Evolutionary conservation across 495 filamentous ascomycete species (phyloP), one percentile per base, ranked within the genome.

Genomic region (Filosporella fistucella): DNA sequence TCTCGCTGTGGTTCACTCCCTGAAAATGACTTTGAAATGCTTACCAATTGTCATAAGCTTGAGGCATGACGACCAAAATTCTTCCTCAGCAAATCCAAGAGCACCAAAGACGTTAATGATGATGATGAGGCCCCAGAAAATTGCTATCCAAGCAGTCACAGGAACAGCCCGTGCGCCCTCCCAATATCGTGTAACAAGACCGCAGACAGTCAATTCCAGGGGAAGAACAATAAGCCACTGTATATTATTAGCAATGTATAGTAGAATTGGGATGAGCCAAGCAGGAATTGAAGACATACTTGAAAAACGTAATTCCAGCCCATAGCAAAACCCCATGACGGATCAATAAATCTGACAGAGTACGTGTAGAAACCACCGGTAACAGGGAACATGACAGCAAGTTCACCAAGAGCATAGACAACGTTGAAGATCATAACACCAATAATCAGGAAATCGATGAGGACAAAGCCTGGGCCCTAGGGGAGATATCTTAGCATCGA

Each of bases 281-380:
- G 13, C 5, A 35, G 32, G 13, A 35, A 14, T 16, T 6, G 32
- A 35, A 35, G 9, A 21, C 35, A 21, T 3, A 38, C 35, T 21
- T 38, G 35, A 21, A 38, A 38, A 4, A 38, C 78, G 58, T 88
- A 89, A 60, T 86, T 81, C 81, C 83, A 88, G 44, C 89, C 89
- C 73, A 95, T 90, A 51, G 89, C 85, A 61, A 95, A 94, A 39
- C 89, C 89, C 74, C 89, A 50, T 9, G 37, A 89, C 10, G 91
- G 91, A 57, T 96, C 91, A 13, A 96, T 63, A 57, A 96, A 96
- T 17, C 91, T 79, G 28, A 88, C 94, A n/a, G 91, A 93, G 65
- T 88, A 96, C 37, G 88, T 83, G n/a, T 90, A 85, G 64, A 97
- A 97, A 25, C 89, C 94, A 43, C 91, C 91, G 36, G 90, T 87